Evolutionary conservation across 2,329 filamentous ascomycete species (phyloP), one percentile per base, ranked within the genome.

Genomic region (Colletotrichum eleusines): DNA sequence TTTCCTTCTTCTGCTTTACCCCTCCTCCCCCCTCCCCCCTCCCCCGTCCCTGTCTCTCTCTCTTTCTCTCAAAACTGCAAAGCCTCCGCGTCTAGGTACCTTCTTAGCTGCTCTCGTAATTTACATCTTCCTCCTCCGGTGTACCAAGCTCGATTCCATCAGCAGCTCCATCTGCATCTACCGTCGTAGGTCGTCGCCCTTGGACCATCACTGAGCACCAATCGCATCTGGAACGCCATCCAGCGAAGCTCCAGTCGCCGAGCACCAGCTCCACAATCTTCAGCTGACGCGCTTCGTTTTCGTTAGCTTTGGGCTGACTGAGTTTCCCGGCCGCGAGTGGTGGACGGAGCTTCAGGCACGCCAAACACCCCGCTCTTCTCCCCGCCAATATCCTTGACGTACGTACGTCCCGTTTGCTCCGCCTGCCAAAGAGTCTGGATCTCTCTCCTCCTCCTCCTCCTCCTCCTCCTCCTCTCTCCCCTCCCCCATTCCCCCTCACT

Each of bases 331-430:
- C 57, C n/a, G 31, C 12, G 40, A 61, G 67, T 61, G 33, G 67
- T 70, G 63, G 67, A 57, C 67, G 67, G 67, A 70, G 67, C 63
- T 70, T 62, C 67, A 69, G 54, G 62, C 66, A 69, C 67, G 50
- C 50, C 63, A 46, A 69, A 57, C 67, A 57, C 67, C 57, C 66
- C 66, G 66, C 63, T 66, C 62, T 62, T 26, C 63, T 57, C 65
- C 59, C 69, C 69, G 69, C 59, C 48, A 54, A 70, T 40, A 71
- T 69, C 65, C 69, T 64, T 61, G 69, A 46, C 57, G 61, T 65
- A 46, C 57, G 61, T 65, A 65, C 53, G 66, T 71, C 44, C 62
- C 59, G 38, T 62, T 44, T 23, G 58, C 46, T 63, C 51, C 68
- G 60, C 69, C 23, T 58, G 59, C 54, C 54, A 72, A n/a, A 44